These are phyloP conservation scores for Vairimorpha necatrix DNA, from an alignment of 371 early-diverging fungal genomes.

Conservation along the genomic window DNA sequence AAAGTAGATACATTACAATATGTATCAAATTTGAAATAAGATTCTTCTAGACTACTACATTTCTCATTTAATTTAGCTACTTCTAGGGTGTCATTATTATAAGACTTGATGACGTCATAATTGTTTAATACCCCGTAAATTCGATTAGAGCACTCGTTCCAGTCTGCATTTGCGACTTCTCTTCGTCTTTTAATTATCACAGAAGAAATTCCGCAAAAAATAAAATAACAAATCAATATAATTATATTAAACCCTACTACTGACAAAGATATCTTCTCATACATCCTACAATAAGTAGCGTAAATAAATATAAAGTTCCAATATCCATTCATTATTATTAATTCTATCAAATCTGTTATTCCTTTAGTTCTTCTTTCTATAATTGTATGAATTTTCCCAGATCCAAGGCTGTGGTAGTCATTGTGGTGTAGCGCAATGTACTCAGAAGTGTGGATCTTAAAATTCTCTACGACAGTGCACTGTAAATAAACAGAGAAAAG, in stretches of 20 bases:
- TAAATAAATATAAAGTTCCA: neutral
- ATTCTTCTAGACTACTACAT: constrained; percentile 9
- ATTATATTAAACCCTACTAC: neutral
- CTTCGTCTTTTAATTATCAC: constrained; percentile 4
- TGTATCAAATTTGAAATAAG: constrained; percentile 3
- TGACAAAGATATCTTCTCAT: neutral
- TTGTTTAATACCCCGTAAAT: constrained; percentile 26
- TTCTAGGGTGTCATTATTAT: constrained; percentile 28
- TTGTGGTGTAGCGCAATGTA: constrained; percentile 16
- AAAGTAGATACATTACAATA: neutral
- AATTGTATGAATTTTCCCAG: constrained; percentile 36
- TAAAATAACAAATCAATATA: neutral
- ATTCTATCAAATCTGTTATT: constrained; percentile 12
- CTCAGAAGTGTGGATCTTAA: neutral
- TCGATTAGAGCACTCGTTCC: constrained; percentile 27
- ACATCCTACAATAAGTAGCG: neutral
- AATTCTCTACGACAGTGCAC: neutral
- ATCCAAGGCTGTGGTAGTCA: constrained; percentile 12
- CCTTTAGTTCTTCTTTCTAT: constrained; percentile 32
- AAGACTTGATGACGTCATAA: constrained; percentile 34
- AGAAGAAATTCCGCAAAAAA: neutral
- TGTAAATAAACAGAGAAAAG: neutral
- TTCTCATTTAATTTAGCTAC: neutral
- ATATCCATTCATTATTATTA: constrained; percentile 17
- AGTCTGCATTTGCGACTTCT: neutral